These are phyloP conservation scores for Aleurites moluccanus DNA, from an alignment of 441 rosid genomes.

Conservation along the genomic window DNA sequence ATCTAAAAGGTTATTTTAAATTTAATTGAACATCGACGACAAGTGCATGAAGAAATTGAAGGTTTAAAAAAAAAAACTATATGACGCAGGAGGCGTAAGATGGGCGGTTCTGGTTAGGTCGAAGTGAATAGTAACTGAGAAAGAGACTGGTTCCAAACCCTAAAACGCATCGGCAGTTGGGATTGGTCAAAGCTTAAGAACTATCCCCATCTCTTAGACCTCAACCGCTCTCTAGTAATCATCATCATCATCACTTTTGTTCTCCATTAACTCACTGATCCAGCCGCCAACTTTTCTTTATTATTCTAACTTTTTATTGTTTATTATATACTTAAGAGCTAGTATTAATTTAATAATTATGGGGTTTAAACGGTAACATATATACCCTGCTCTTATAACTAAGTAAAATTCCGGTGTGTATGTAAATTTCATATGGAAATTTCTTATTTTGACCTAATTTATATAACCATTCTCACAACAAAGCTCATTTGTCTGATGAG, in stretches of 20 bases:
- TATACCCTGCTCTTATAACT: no score
- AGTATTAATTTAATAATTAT: no score
- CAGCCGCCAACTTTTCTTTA: not conserved
- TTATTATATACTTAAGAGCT: no score
- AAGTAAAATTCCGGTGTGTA: no score
- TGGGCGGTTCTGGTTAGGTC: not conserved
- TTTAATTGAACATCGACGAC: no score
- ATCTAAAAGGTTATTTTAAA: no score
- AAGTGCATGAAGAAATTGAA: no score
- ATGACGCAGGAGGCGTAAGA: not conserved
- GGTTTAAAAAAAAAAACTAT: not conserved
- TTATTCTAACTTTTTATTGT: not conserved
- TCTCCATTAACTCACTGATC: not conserved
- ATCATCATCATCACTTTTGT: not conserved
- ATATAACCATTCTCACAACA: no score
- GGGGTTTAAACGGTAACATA: constrained; percentile 1
- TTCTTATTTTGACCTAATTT: no score
- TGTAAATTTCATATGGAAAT: no score
- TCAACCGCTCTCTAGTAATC: not conserved
- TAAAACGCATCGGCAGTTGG: not conserved
- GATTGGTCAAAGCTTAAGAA: not conserved
- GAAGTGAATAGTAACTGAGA: not conserved
- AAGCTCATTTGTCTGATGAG: no score
- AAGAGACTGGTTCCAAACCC: constrained; percentile 3
- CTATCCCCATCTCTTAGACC: not conserved